Evolutionary conservation across 2,329 filamentous ascomycete species (phyloP).

Genomic region (Seiridium unicorne): DNA sequence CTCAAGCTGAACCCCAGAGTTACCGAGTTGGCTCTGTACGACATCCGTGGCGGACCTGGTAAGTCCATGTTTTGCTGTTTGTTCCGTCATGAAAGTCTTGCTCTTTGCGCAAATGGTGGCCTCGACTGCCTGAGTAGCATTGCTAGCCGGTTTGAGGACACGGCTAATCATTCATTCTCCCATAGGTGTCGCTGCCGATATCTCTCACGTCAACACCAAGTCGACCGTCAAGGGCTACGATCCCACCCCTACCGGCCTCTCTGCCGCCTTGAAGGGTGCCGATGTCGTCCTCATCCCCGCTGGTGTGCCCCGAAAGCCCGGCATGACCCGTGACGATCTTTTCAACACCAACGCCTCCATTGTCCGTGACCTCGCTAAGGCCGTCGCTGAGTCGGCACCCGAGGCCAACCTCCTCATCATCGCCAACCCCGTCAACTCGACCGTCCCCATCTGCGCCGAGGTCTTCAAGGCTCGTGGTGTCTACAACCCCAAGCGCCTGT

Average conservation of each 20-base stretch:
- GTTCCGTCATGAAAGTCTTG: background rate
- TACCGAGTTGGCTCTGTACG: constrained; percentile 92
- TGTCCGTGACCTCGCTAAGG: constrained; percentile 97
- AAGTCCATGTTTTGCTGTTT: constrained; percentile 43
- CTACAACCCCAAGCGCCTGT: constrained; percentile 99
- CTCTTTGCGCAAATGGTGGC: background rate
- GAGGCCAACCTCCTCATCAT: constrained; percentile 97
- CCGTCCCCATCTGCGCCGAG: constrained; percentile 95
- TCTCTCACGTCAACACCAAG: constrained; percentile 99
- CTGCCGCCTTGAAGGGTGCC: constrained; percentile 76
- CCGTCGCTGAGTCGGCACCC: constrained; percentile 81
- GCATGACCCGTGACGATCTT: constrained; percentile 99
- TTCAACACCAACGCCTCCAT: constrained; percentile 99
- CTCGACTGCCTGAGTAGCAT: background rate
- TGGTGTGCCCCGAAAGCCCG: constrained; percentile 97
- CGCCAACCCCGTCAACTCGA: constrained; percentile 99
- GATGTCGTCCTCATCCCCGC: constrained; percentile 97
- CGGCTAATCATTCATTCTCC: background rate
- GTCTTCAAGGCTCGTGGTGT: constrained; percentile 93
- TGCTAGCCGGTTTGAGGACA: too few relatives aligned
- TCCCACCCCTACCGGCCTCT: constrained; percentile 72
- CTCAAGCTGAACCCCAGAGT: constrained; percentile 98
- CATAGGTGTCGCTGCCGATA: constrained; percentile 92
- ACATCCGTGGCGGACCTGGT: constrained; percentile 90
- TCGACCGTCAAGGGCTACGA: constrained; percentile 89